Conservation (phyloP, 2,329 filamentous ascomycete species). For the Talaromyces albobiverticillius region DNA sequence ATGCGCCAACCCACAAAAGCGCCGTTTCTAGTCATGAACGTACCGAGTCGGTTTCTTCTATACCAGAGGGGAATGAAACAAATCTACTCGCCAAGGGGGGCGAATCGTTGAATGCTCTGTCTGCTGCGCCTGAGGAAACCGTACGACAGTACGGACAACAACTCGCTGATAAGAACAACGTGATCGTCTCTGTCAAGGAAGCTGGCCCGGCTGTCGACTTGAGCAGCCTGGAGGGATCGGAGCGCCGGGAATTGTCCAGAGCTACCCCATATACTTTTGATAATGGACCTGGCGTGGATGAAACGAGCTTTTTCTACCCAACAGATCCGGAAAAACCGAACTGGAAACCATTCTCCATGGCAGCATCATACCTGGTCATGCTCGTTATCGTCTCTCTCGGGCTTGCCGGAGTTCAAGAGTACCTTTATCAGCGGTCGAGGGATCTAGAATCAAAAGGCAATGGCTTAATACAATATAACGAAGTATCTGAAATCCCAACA, state of each 20-base stretch:
- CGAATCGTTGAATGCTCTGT: not conserved
- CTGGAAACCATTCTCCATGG: slow-evolving; percentile 36
- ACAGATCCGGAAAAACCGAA: slow-evolving; percentile 32
- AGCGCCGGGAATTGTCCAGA: slow-evolving; percentile 7
- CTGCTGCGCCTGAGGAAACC: slow-evolving; percentile 14
- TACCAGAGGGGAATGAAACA: not conserved
- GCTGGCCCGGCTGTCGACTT: slow-evolving; percentile 36
- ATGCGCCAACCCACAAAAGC: not conserved
- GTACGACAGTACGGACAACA: slow-evolving; percentile 37
- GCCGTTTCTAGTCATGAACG: not conserved
- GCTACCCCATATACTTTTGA: not conserved
- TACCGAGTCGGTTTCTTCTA: no score
- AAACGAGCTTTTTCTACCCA: slow-evolving; percentile 33
- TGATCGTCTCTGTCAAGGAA: slow-evolving; percentile 43
- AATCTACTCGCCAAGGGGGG: not conserved
- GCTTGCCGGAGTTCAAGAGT: slow-evolving; percentile 33
- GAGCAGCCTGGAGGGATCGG: slow-evolving; percentile 36
- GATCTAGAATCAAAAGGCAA: slow-evolving; percentile 30
- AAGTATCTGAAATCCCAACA: slow-evolving; percentile 24
- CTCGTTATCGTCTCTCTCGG: slow-evolving; percentile 28
- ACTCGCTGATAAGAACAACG: slow-evolving; percentile 42
- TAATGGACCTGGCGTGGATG: slow-evolving; percentile 23
- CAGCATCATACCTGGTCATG: slow-evolving; percentile 27
- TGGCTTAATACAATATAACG: slow-evolving; percentile 29
- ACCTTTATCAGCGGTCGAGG: slow-evolving; percentile 29